A percentile compares a stretch with the other conserved stretches of the same genome.
Conservation (phyloP, 2,329 filamentous ascomycete species). For the Sporothrix humicola region DNA sequence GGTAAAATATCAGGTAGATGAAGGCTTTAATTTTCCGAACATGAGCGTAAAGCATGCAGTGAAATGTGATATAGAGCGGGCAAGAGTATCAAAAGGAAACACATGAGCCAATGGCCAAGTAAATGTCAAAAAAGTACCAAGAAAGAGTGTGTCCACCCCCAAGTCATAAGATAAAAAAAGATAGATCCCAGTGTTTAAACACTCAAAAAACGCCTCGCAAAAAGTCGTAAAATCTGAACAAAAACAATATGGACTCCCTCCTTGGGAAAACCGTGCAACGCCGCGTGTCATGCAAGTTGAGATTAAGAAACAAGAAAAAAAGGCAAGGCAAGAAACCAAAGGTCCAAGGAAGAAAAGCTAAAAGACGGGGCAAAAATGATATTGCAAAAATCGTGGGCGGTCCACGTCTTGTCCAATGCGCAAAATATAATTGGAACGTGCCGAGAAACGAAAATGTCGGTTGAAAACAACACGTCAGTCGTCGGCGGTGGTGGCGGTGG, state of each 20-base stretch:
- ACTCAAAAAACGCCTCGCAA: slow-evolving; percentile 27
- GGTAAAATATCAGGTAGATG: neutral
- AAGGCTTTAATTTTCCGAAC: neutral
- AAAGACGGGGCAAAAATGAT: neutral
- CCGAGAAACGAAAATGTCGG: too few relatives aligned
- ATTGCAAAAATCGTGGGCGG: neutral
- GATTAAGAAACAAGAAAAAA: neutral
- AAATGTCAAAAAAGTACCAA: neutral
- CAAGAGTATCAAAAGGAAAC: neutral
- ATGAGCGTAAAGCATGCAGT: neutral
- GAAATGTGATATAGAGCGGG: too few relatives aligned
- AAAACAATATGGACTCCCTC: neutral
- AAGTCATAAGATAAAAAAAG: slow-evolving; percentile 10
- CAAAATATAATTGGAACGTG: slow-evolving; percentile 2
- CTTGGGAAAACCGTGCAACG: slow-evolving; percentile 22
- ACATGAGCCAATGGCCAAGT: neutral
- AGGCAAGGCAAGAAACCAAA: slow-evolving; percentile 11
- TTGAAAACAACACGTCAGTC: neutral
- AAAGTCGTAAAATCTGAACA: slow-evolving; percentile 19
- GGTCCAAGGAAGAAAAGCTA: neutral
- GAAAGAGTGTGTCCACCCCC: slow-evolving; percentile 26
- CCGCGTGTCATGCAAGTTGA: slow-evolving; percentile 26
- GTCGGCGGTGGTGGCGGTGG: neutral
- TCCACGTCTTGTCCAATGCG: slow-evolving; percentile 2
- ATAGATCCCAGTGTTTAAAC: slow-evolving; percentile 3